These are phyloP conservation scores for Xylogone sp. DNA, from an alignment of 2,329 filamentous ascomycete species.

Conservation along the genomic window DNA sequence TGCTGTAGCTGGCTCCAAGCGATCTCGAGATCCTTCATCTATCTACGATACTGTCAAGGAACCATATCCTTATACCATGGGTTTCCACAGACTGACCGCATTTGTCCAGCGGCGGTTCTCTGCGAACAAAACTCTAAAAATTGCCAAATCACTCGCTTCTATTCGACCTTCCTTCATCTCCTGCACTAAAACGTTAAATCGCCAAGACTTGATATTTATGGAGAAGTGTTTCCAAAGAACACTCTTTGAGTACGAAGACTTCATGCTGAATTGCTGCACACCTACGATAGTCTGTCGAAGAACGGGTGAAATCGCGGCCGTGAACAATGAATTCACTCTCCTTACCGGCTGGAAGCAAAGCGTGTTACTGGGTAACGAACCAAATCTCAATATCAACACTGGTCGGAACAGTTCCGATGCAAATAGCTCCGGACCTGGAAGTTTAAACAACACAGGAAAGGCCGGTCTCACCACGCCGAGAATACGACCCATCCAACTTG, in stretches of 20 bases:
- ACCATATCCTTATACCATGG: slow-evolving; percentile 85
- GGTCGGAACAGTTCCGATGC: slow-evolving; percentile 41
- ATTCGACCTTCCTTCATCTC: slow-evolving; percentile 93
- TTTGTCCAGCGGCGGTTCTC: slow-evolving; percentile 77
- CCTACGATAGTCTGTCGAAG: slow-evolving; percentile 89
- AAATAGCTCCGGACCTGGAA: slow-evolving; percentile 36
- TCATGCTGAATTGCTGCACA: slow-evolving; percentile 81
- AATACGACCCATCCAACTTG: slow-evolving; percentile 38
- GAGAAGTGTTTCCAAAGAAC: slow-evolving; percentile 95
- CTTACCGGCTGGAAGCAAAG: slow-evolving; percentile 93
- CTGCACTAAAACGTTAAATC: slow-evolving; percentile 82
- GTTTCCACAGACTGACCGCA: slow-evolving; percentile 83
- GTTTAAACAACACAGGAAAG: slow-evolving; percentile 32
- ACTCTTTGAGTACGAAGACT: slow-evolving; percentile 88
- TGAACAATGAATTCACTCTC: slow-evolving; percentile 95
- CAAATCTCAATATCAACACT: slow-evolving; percentile 81
- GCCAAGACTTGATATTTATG: slow-evolving; percentile 92
- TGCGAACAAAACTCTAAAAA: slow-evolving; percentile 71
- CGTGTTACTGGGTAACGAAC: slow-evolving; percentile 79
- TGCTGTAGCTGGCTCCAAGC: slow-evolving; percentile 38
- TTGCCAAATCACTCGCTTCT: slow-evolving; percentile 81
- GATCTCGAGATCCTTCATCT: slow-evolving; percentile 69
- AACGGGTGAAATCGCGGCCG: slow-evolving; percentile 90
- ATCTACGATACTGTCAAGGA: slow-evolving; percentile 89
- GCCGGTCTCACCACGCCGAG: slow-evolving; percentile 48